Conservation (phyloP, 371 early-diverging fungal species). For the Mortierella sp. region DNA sequence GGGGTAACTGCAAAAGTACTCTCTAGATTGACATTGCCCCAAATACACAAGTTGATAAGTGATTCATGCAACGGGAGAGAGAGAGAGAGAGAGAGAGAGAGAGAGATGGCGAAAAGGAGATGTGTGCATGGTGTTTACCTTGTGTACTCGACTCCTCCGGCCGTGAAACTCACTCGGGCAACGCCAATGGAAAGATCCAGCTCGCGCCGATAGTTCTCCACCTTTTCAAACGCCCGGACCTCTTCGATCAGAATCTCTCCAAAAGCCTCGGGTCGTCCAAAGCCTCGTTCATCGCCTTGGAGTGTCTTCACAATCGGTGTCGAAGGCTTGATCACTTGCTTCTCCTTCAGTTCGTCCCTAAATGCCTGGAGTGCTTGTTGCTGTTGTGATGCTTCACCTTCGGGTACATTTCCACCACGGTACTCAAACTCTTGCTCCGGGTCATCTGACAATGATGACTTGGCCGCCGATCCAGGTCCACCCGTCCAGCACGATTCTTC, state of each 20-base stretch:
- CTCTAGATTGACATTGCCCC: constrained; percentile 13
- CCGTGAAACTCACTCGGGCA: constrained; percentile 23
- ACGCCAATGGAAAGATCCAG: constrained; percentile 36
- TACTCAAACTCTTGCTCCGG: constrained; percentile 11
- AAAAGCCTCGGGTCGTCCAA: constrained; percentile 35
- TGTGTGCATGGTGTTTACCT: constrained; percentile 22
- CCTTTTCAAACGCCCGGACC: constrained; percentile 27
- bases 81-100: no score
- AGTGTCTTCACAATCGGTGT: constrained; percentile 17
- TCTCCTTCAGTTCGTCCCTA: constrained; percentile 18
- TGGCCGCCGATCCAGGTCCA: constrained; percentile 28
- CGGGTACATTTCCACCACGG: constrained; percentile 36
- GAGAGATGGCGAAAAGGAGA: not conserved
- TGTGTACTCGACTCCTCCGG: constrained; percentile 20
- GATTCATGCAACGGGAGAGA: no score
- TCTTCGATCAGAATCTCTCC: constrained; percentile 47
- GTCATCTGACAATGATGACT: not conserved
- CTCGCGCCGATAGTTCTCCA: constrained; percentile 27
- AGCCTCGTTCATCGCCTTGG: constrained; percentile 38
- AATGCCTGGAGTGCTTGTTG: constrained; percentile 22
- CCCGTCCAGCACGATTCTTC: constrained; percentile 48
- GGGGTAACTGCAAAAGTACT: constrained; percentile 48
- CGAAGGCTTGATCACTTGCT: constrained; percentile 10
- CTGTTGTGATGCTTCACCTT: constrained; percentile 11
- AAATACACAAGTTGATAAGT: not conserved